Conservation (phyloP, 169 alveolate genomes). For the Eimeria tenella region DNA sequence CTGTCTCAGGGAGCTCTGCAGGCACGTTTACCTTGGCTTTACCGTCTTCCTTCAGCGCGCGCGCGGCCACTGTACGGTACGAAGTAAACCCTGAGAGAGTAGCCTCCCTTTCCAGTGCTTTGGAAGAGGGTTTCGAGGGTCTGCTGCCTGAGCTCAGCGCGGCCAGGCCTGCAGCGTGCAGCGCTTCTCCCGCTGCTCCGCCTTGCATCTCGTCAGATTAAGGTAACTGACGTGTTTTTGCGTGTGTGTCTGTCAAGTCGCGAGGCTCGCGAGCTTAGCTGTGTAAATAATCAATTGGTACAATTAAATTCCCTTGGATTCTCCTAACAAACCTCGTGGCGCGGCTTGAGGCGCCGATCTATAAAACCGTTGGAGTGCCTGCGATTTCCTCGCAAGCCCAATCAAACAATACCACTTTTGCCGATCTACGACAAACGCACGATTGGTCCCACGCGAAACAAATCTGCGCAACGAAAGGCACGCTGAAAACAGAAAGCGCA, state of each 20-base stretch:
- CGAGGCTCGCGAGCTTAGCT: no score
- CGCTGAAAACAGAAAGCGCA: background rate
- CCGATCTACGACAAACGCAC: background rate
- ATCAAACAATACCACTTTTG: background rate
- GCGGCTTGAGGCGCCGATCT: background rate
- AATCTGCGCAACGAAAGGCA: background rate
- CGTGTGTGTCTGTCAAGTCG: background rate
- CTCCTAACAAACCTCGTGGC: background rate
- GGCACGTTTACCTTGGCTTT: background rate
- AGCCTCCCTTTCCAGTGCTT: background rate
- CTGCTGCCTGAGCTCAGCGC: background rate
- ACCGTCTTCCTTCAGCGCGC: background rate
- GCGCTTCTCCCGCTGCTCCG: background rate
- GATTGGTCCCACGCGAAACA: background rate
- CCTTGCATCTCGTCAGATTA: conserved; percentile 7
- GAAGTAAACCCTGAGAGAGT: conserved; percentile 1
- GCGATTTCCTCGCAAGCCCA: background rate
- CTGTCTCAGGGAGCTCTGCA: background rate
- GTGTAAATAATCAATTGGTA: no score
- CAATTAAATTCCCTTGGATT: no score
- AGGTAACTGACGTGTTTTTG: background rate
- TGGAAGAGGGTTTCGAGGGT: background rate
- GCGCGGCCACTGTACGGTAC: conserved; percentile 2
- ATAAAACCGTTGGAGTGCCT: background rate
- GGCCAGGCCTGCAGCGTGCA: background rate